Percentiles rank a stretch among this genome's conserved stretches.
Conservation (phyloP, 2,329 filamentous ascomycete genomes). For the Aspergillus ruber region DNA sequence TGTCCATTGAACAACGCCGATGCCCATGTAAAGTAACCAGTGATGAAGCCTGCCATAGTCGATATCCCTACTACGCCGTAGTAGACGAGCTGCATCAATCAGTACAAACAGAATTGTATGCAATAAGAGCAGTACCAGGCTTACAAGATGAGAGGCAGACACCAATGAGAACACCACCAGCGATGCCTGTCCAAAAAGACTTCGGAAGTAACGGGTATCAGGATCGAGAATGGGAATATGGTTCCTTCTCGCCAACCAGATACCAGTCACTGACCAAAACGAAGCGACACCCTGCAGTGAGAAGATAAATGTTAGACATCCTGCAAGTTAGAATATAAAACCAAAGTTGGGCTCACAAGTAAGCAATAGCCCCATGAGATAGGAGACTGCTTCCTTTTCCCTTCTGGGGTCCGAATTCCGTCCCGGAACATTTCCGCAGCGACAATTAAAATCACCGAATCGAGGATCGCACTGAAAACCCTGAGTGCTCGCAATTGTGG, state of each 20-base stretch:
- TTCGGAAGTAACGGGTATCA: slow-evolving; percentile 31
- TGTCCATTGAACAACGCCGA: slow-evolving; percentile 27
- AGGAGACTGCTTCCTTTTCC: slow-evolving; percentile 18
- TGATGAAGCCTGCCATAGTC: slow-evolving; percentile 31
- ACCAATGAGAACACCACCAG: slow-evolving; percentile 29
- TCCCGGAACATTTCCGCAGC: slow-evolving; percentile 23
- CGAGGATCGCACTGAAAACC: slow-evolving; percentile 32
- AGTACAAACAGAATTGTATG: slow-evolving; percentile 1
- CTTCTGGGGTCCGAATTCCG: slow-evolving; percentile 13
- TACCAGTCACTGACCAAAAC: slow-evolving; percentile 29
- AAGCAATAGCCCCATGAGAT: slow-evolving; percentile 24
- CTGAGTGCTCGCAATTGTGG: slow-evolving; percentile 32
- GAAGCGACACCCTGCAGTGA: slow-evolving; percentile 28
- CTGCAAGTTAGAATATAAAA: background rate
- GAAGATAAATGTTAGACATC: slow-evolving; percentile 1
- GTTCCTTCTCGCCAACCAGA: slow-evolving; percentile 25
- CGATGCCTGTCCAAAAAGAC: slow-evolving; percentile 30
- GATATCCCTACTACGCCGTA: slow-evolving; percentile 35
- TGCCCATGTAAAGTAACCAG: slow-evolving; percentile 26
- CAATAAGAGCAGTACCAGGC: slow-evolving; percentile 10
- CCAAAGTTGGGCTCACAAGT: slow-evolving; percentile 18
- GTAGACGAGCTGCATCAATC: slow-evolving; percentile 32
- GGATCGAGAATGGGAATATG: slow-evolving; percentile 29
- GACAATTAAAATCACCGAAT: slow-evolving; percentile 36
- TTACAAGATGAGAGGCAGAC: slow-evolving; percentile 35